Conservation (phyloP, 2,329 filamentous ascomycete genomes). For the Colletotrichum siamense region DNA sequence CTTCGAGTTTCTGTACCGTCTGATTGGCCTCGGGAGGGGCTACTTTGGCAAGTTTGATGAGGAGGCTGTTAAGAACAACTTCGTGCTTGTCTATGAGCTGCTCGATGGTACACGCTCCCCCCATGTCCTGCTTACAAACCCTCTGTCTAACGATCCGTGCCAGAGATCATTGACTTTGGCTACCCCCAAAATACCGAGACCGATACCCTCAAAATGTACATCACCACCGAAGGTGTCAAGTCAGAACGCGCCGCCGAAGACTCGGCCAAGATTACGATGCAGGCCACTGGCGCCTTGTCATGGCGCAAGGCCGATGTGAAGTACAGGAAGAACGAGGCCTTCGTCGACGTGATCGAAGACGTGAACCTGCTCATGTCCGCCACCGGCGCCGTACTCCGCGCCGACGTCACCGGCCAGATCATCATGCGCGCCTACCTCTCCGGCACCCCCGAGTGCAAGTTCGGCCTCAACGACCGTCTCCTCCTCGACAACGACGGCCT, state of each 20-base stretch:
- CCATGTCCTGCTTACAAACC: background rate
- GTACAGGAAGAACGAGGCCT: conserved; percentile 99
- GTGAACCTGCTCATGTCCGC: conserved; percentile 99
- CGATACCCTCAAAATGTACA: conserved; percentile 99
- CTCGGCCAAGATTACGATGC: conserved; percentile 98
- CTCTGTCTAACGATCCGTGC: background rate
- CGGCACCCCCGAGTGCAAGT: conserved; percentile 98
- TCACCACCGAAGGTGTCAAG: conserved; percentile 98
- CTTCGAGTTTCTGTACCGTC: conserved; percentile 95
- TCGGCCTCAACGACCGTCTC: conserved; percentile 93
- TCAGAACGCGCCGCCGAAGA: conserved; percentile 86
- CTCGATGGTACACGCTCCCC: conserved; percentile 73
- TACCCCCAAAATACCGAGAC: conserved; percentile 99
- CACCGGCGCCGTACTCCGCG: conserved; percentile 90
- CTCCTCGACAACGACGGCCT: conserved; percentile 82
- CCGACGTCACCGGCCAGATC: conserved; percentile 96
- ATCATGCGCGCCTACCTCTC: conserved; percentile 98
- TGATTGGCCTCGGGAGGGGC: conserved; percentile 87
- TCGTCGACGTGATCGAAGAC: conserved; percentile 98
- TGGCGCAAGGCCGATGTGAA: conserved; percentile 98
- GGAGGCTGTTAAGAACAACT: conserved; percentile 99
- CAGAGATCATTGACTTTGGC: conserved; percentile 98
- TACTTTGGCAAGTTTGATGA: conserved; percentile 99
- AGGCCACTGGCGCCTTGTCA: conserved; percentile 94
- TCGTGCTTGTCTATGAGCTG: conserved; percentile 97